These are phyloP conservation scores for Thelonectria rubi DNA, from an alignment of 2,329 filamentous ascomycete species.

Conservation along the genomic window DNA sequence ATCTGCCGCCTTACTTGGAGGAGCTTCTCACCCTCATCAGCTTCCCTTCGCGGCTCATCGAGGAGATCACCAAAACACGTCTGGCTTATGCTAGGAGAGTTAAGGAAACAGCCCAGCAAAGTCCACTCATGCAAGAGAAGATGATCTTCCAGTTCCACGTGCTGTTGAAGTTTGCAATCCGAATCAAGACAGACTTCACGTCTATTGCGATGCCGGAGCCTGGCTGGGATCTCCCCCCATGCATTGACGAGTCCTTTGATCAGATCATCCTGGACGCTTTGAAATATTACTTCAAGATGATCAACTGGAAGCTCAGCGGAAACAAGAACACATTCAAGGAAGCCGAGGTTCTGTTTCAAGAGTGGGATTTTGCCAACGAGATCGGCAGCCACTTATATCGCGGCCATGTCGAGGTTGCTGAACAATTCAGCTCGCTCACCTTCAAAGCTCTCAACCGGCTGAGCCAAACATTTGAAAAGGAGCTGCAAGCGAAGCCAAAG, in stretches of 20 bases:
- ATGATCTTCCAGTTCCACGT: slow-evolving; percentile 98
- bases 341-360: slow-evolving; percentile 94
- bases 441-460: slow-evolving; percentile 91
- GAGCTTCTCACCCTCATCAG: slow-evolving; percentile 96
- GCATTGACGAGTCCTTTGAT: slow-evolving; percentile 97
- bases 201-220: slow-evolving; percentile 85
- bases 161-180: slow-evolving; percentile 87
- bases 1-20: slow-evolving; percentile 95
- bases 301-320: slow-evolving; percentile 96
- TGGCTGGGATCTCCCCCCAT: slow-evolving; percentile 94
- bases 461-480: slow-evolving; percentile 89
- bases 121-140: slow-evolving; percentile 93
- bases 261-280: slow-evolving; percentile 89
- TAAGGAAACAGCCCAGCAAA: slow-evolving; percentile 93
- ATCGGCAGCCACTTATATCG: slow-evolving; percentile 91
- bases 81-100: slow-evolving; percentile 93
- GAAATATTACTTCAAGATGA: slow-evolving; percentile 98
- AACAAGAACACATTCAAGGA: slow-evolving; percentile 99
- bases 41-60: slow-evolving; percentile 93
- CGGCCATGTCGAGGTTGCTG: slow-evolving; percentile 94
- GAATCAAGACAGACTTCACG: slow-evolving; percentile 90
- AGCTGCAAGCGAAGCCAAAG: slow-evolving; percentile 84
- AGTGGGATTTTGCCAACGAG: slow-evolving; percentile 97
- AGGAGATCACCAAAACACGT: slow-evolving; percentile 94
- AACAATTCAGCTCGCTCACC: slow-evolving; percentile 94